A percentile compares a stretch with the other conserved stretches of the same genome.
These are phyloP conservation scores for Hypoxylon sp. DNA, from an alignment of 2,329 filamentous ascomycete species.

Conservation along the genomic window DNA sequence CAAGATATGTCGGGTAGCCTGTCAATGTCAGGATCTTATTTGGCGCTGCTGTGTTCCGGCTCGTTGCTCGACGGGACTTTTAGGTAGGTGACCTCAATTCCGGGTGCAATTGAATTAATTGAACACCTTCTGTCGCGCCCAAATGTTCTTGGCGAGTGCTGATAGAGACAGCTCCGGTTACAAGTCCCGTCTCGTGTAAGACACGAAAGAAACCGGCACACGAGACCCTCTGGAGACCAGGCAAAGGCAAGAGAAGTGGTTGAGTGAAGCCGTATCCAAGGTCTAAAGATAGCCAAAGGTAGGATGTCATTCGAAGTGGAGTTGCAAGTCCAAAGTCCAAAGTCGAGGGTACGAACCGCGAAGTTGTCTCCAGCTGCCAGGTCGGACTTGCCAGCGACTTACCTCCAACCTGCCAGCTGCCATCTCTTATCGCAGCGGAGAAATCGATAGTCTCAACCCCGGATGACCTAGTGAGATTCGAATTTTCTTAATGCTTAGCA, in stretches of 20 bases:
- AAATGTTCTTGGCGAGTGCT: conserved; percentile 15
- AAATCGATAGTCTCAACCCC: too few species aligned
- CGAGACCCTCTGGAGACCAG: conserved; percentile 2
- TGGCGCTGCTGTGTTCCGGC: conserved; percentile 2
- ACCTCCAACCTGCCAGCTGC: not conserved
- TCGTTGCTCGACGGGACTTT: conserved; percentile 7
- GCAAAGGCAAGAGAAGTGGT: conserved; percentile 4
- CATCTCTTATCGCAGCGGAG: not conserved
- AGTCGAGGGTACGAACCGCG: not conserved
- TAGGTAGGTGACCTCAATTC: conserved; percentile 23
- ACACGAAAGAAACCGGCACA: not conserved
- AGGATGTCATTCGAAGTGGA: conserved; percentile 5
- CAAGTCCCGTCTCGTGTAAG: conserved; percentile 7
- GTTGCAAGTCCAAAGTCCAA: not conserved
- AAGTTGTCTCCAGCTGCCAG: conserved; percentile 9
- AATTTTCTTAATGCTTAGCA: too few species aligned
- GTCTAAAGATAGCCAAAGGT: not conserved
- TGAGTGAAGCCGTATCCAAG: conserved; percentile 1
- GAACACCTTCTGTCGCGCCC: conserved; percentile 25
- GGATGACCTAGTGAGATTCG: too few species aligned
- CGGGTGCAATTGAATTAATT: conserved; percentile 30
- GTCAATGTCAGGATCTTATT: conserved; percentile 1
- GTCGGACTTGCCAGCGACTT: not conserved
- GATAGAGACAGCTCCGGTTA: not conserved
- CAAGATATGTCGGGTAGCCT: conserved; percentile 26